A percentile compares a stretch with the other conserved stretches of the same genome.
Evolutionary conservation across 345 rosid species (phyloP).

Genomic region (Arabidopsis thaliana): TAIR10.1 NC_003071.7:16656001-16656500

Average conservation of each 20-base stretch:
- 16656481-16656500: slow-evolving; percentile 79
- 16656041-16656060: slow-evolving; percentile 38
- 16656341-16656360: slow-evolving; percentile 4
- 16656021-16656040: slow-evolving; percentile 41
- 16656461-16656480: slow-evolving; percentile 25
- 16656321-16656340: slow-evolving; percentile 11
- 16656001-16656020: slow-evolving; percentile 36
- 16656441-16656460: background rate
- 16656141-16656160: background rate
- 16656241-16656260: background rate
- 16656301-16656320: background rate
- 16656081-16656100: slow-evolving; percentile 61
- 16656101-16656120: slow-evolving; percentile 85
- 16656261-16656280: background rate
- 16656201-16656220: background rate
- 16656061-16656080: slow-evolving; percentile 26
- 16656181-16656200: background rate
- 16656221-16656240: background rate
- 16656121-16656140: slow-evolving; percentile 48
- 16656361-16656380: background rate
- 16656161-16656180: background rate
- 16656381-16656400: background rate
- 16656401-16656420: slow-evolving; percentile 17
- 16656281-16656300: background rate
- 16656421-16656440: slow-evolving; percentile 11